Evolutionary conservation across 1,284 basidiomycete species (phyloP), one percentile per base, ranked within the genome.

Genomic region (Ustilago cynodontis): DNA sequence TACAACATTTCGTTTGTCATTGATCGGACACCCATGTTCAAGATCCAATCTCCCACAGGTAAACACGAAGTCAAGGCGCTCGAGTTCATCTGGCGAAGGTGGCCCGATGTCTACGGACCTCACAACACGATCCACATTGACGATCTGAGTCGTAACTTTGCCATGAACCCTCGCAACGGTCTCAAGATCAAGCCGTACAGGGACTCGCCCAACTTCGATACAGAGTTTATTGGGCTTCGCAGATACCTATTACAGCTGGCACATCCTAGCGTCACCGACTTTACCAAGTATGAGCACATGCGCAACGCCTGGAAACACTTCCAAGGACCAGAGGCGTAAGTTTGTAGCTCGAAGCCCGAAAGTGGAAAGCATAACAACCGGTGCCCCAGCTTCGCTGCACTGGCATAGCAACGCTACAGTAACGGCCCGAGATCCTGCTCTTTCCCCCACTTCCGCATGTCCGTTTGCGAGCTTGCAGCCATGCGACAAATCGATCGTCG

Each of bases 21-120:
- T 16, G 94, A 95, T 88, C 92, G 93, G 80, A 92, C 91, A 0
- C 90, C 90, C 59, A 96, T 96, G 94, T 95, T 95, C 85, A 92
- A 91, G 4, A 93, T 95, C 3, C 94, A 94, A 82, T 91, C 91
- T 0, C 22, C 51, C 16, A 89, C 89, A 76, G 89, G 91, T 53
- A 90, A 92, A 63, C 94, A 95, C 83, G 91, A 88, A 59, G 86
- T 87, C 67, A 86, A 86, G 73, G 82, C 78, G 31, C 78, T 77
- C 82, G 87, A 71, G 57, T 69, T 83, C 59, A 83, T 83, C 59
- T 83, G 81, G 81, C 56, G 76, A 10, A 62, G 81, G 14, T 83
- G 77, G 65, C 77, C 78, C 14, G 41, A 75, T 4, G 56, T 67
- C 22, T 82, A 80, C 57, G 73, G 80, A 20, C 62, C 71, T 13